Conservation (phyloP, 2,329 filamentous ascomycete species). For the Penicillium sumatraense region DNA sequence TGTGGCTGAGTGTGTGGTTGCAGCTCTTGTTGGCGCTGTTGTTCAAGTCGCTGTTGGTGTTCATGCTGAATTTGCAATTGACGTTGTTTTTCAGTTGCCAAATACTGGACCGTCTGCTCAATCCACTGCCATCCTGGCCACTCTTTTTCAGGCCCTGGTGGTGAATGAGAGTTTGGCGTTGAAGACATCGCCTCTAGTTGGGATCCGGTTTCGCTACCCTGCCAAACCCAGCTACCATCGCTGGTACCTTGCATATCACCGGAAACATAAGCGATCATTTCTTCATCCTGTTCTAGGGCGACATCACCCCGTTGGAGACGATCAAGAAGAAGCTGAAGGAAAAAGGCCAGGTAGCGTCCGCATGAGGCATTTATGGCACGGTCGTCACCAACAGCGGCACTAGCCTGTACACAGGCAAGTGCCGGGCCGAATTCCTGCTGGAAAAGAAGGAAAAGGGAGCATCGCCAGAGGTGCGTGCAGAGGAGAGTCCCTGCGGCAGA, state of each 20-base stretch:
- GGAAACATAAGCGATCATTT: slow-evolving; percentile 83
- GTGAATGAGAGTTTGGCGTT: slow-evolving; percentile 17
- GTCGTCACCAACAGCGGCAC: slow-evolving; percentile 70
- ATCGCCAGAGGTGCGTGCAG: slow-evolving; percentile 85
- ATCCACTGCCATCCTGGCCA: slow-evolving; percentile 84
- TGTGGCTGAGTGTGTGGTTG: slow-evolving; percentile 25
- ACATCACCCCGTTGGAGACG: slow-evolving; percentile 53
- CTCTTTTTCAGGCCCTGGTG: slow-evolving; percentile 60
- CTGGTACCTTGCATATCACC: slow-evolving; percentile 82
- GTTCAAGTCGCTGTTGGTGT: neutral
- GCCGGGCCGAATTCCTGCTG: slow-evolving; percentile 75
- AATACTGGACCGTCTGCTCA: slow-evolving; percentile 64
- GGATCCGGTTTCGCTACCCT: slow-evolving; percentile 59
- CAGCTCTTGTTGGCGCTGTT: slow-evolving; percentile 33
- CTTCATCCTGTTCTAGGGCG: slow-evolving; percentile 71
- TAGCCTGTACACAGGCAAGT: slow-evolving; percentile 71
- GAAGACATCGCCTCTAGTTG: slow-evolving; percentile 36
- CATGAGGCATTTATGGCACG: slow-evolving; percentile 77
- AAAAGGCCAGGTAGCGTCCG: slow-evolving; percentile 81
- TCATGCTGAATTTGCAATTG: slow-evolving; percentile 6
- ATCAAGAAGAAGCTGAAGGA: slow-evolving; percentile 69
- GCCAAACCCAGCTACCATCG: slow-evolving; percentile 84
- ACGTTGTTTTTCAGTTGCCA: slow-evolving; percentile 55
- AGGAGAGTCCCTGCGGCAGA: slow-evolving; percentile 74
- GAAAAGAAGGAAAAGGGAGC: slow-evolving; percentile 77